phyloP scores from a whole-genome alignment of 2,329 filamentous ascomycete genomes.

The Penicillium italicum region DNA sequence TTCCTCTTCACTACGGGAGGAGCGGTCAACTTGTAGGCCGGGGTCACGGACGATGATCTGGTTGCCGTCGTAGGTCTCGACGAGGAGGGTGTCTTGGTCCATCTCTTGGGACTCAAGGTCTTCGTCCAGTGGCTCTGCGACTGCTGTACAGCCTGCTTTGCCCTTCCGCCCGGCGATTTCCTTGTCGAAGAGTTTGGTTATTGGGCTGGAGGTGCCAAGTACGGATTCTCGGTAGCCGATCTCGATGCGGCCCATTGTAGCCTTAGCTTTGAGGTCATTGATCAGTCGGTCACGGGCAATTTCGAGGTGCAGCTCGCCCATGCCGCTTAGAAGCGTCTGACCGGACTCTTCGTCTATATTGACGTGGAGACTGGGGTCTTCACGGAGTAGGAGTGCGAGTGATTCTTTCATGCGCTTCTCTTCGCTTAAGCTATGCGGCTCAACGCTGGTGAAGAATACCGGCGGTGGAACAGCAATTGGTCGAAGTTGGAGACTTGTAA shows the following conservation, averaged over 20 bases:
- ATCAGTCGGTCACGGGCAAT: slow-evolving; percentile 85
- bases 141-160: slow-evolving; percentile 70
- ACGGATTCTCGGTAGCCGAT: slow-evolving; percentile 92
- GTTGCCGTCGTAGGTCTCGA: slow-evolving; percentile 64
- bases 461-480: slow-evolving; percentile 88
- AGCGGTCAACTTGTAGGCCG: slow-evolving; percentile 41
- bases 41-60: slow-evolving; percentile 57
- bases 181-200: slow-evolving; percentile 68
- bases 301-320: slow-evolving; percentile 94
- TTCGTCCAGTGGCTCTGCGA: slow-evolving; percentile 58
- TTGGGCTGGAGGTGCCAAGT: slow-evolving; percentile 53
- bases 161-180: slow-evolving; percentile 75
- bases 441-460: slow-evolving; percentile 94
- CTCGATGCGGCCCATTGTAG: slow-evolving; percentile 80
- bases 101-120: slow-evolving; percentile 16
- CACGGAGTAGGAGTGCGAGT: slow-evolving; percentile 73
- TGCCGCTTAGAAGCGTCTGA: slow-evolving; percentile 87
- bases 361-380: slow-evolving; percentile 89
- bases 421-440: slow-evolving; percentile 72
- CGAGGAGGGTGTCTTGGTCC: slow-evolving; percentile 36
- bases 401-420: slow-evolving; percentile 75
- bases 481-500: slow-evolving; percentile 75
- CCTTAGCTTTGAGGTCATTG: slow-evolving; percentile 84
- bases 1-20: slow-evolving; percentile 40
- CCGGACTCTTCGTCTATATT: slow-evolving; percentile 83